phyloP scores from a whole-genome alignment of 1,284 basidiomycete species.

The Ceratorhiza oryzae-sativae region DNA sequence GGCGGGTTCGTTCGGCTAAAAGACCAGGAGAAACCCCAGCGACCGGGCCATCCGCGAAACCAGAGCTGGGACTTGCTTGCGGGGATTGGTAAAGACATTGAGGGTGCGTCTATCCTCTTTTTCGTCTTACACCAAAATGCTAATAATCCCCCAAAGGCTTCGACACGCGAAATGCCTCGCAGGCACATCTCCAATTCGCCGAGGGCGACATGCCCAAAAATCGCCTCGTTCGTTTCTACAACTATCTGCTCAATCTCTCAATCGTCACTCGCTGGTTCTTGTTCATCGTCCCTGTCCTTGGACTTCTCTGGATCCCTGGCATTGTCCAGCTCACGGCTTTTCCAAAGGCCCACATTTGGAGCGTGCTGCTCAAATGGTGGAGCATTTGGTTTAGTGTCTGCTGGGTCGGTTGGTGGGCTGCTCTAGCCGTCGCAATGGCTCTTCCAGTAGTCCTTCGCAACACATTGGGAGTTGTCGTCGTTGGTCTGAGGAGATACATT shows the following conservation, averaged over 20 bases:
- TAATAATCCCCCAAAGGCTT: constrained; percentile 15
- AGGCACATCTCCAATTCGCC: constrained; percentile 64
- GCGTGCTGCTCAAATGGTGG: constrained; percentile 79
- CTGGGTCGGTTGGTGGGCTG: constrained; percentile 88
- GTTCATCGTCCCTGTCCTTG: constrained; percentile 78
- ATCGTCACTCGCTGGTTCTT: constrained; percentile 82
- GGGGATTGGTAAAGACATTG: constrained; percentile 62
- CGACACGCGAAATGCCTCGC: constrained; percentile 58
- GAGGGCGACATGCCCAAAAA: constrained; percentile 61
- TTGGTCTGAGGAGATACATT: constrained; percentile 73
- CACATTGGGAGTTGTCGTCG: constrained; percentile 76
- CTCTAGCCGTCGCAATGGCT: constrained; percentile 67
- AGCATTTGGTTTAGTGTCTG: constrained; percentile 82
- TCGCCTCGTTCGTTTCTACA: constrained; percentile 64
- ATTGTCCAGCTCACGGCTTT: constrained; percentile 73
- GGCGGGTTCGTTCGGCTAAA: constrained; percentile 31
- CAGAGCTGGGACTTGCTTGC: constrained; percentile 63
- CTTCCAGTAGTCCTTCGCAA: constrained; percentile 50
- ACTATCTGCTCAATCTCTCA: constrained; percentile 77
- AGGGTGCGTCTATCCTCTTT: constrained; percentile 52
- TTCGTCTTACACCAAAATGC: constrained; percentile 44
- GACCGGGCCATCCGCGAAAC: constrained; percentile 29
- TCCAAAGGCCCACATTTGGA: constrained; percentile 64
- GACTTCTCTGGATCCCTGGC: constrained; percentile 58
- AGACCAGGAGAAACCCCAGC: constrained; percentile 37